Conservation (phyloP, 768 basidiomycete genomes). For the Goffeauzyma gilvescens region DNA sequence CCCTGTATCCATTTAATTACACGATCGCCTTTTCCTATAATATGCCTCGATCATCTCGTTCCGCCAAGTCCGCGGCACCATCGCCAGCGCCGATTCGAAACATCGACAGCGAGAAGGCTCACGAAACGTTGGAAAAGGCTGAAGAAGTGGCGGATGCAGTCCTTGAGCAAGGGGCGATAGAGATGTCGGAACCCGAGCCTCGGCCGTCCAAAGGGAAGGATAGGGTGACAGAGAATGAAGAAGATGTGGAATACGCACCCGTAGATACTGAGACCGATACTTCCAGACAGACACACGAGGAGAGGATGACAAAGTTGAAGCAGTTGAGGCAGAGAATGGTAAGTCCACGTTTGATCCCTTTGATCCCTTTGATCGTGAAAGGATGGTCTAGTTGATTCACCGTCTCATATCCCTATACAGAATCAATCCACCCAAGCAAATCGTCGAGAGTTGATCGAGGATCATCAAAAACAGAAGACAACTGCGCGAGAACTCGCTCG, state of each 20-base stretch:
- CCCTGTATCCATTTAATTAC: too few relatives aligned
- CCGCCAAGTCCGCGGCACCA: conserved; percentile 23
- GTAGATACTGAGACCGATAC: conserved; percentile 15
- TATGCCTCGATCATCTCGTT: conserved; percentile 15
- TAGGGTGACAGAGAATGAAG: conserved; percentile 7
- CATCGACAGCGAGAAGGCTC: conserved; percentile 1
- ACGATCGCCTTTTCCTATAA: too few relatives aligned
- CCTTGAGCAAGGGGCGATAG: conserved; percentile 4
- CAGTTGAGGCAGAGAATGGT: conserved; percentile 65
- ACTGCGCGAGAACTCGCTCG: conserved; percentile 62
- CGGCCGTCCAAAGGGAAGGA: too few relatives aligned
- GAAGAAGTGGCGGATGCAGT: conserved; percentile 6
- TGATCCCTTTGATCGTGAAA: neutral
- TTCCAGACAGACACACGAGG: conserved; percentile 35
- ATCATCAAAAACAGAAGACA: conserved; percentile 56
- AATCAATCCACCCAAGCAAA: conserved; percentile 62
- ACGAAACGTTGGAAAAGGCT: conserved; percentile 5
- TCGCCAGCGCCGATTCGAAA: conserved; percentile 20
- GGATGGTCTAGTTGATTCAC: neutral
- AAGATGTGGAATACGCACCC: conserved; percentile 7
- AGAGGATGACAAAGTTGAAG: conserved; percentile 57
- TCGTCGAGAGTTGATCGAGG: conserved; percentile 64
- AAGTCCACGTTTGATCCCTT: conserved; percentile 20
- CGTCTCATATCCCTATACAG: conserved; percentile 33
- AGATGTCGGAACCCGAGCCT: too few relatives aligned